Evolutionary conservation across 257 asterid species (phyloP).

Genomic region (Ajuga chamaepitys): DNA sequence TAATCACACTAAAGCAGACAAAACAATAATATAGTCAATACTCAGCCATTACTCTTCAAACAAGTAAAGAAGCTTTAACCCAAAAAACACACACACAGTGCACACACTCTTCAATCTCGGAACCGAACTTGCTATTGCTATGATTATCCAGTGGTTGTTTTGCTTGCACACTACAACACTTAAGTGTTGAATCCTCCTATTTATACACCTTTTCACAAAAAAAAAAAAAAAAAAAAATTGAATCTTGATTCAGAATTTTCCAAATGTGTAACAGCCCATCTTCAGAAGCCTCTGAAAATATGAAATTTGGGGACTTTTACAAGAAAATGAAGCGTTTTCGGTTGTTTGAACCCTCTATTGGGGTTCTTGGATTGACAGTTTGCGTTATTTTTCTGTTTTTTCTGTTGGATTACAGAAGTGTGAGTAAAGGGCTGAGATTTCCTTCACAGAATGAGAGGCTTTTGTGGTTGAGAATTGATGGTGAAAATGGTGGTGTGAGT

Average conservation of each 20-base stretch:
- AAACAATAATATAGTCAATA: conserved; percentile 5
- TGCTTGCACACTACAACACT: conserved; percentile 36
- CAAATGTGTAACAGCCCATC: conserved; percentile 36
- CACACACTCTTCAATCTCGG: conserved; percentile 5
- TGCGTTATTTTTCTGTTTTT: conserved; percentile 56
- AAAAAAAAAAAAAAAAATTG: conserved; percentile 8
- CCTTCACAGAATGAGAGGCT: conserved; percentile 50
- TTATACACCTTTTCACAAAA: not conserved
- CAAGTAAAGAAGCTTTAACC: conserved; percentile 52
- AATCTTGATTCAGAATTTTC: conserved; percentile 15
- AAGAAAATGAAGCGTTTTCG: conserved; percentile 70
- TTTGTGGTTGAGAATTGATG: conserved; percentile 51
- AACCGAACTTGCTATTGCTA: conserved; percentile 24
- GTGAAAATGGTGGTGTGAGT: conserved; percentile 8
- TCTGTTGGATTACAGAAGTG: conserved; percentile 54
- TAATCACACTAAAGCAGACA: conserved; percentile 10
- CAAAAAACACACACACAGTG: not conserved
- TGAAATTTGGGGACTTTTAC: conserved; percentile 33
- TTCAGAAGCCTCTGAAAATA: conserved; percentile 21
- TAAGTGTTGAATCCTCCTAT: not conserved
- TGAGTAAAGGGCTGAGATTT: conserved; percentile 41
- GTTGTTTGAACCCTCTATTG: conserved; percentile 72
- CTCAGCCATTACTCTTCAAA: conserved; percentile 27
- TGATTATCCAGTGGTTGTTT: conserved; percentile 37
- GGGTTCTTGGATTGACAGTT: conserved; percentile 59